These are phyloP conservation scores for Ceriops decandra DNA, from an alignment of 345 rosid species.

Conservation along the genomic window DNA sequence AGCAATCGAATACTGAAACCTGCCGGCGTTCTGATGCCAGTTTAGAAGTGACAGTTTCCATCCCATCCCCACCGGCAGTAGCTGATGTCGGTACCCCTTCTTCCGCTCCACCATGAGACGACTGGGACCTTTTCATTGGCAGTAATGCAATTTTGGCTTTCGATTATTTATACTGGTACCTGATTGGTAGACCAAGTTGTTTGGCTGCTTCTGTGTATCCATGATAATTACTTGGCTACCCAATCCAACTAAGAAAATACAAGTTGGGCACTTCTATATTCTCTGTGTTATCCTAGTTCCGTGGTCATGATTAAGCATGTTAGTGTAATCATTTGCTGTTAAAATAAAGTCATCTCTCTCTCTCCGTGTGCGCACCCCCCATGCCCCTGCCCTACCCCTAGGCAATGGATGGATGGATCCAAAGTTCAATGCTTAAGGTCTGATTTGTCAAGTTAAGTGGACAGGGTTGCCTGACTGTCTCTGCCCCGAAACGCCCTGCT, in stretches of 20 bases:
- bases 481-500: too few relatives aligned
- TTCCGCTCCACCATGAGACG: slow-evolving; percentile 8
- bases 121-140: neutral
- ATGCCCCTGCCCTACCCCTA: too few relatives aligned
- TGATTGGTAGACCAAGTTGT: slow-evolving; percentile 7
- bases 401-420: too few relatives aligned
- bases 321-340: neutral
- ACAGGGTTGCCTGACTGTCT: too few relatives aligned
- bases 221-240: neutral
- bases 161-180: slow-evolving; percentile 1
- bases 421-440: too few relatives aligned
- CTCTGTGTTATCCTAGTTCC: slow-evolving; percentile 1
- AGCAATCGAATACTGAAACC: neutral
- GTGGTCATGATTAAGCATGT: slow-evolving; percentile 12
- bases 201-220: slow-evolving; percentile 5
- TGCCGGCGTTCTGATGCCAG: slow-evolving; percentile 11
- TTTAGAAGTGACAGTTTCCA: slow-evolving; percentile 8
- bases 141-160: neutral
- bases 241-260: slow-evolving; percentile 11
- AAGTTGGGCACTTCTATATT: slow-evolving; percentile 11
- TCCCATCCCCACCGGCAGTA: neutral
- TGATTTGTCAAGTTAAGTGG: too few relatives aligned
- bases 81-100: slow-evolving; percentile 5
- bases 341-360: neutral
- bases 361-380: neutral